phyloP scores from a whole-genome alignment of 1,284 basidiomycete species.

The Puccinia triticina region DNA sequence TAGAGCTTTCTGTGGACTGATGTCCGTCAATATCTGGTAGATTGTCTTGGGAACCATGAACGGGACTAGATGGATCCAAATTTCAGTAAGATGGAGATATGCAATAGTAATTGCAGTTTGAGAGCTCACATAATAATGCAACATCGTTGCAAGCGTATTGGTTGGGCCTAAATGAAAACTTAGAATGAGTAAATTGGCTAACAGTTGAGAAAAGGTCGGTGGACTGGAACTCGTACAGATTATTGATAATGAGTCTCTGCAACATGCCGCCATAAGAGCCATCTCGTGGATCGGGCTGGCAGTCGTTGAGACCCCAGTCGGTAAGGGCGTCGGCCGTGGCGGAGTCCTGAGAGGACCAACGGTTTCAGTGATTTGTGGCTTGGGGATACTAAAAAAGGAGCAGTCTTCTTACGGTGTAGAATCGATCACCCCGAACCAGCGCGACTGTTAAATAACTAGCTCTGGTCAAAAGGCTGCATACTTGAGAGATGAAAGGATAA shows the following conservation, averaged over 20 bases:
- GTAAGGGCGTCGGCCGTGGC: slow-evolving; percentile 47
- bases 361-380: not conserved
- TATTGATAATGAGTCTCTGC: slow-evolving; percentile 35
- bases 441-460: slow-evolving; percentile 11
- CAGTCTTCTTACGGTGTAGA: slow-evolving; percentile 32
- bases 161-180: slow-evolving; percentile 24
- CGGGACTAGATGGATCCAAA: slow-evolving; percentile 15
- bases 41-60: slow-evolving; percentile 41
- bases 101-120: not conserved
- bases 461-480: not conserved
- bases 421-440: slow-evolving; percentile 48
- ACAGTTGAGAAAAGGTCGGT: not conserved
- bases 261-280: slow-evolving; percentile 50
- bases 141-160: slow-evolving; percentile 49
- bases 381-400: not conserved
- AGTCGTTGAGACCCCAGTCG: slow-evolving; percentile 49
- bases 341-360: slow-evolving; percentile 30
- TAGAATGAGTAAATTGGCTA: not conserved
- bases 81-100: not conserved
- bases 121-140: slow-evolving; percentile 41
- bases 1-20: slow-evolving; percentile 42
- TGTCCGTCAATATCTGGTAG: slow-evolving; percentile 30
- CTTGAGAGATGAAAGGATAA: not conserved
- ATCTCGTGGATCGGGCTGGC: slow-evolving; percentile 38
- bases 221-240: slow-evolving; percentile 25